phyloP scores from a whole-genome alignment of 176 grass and related monocot species.

The Bonia amplexicaulis region DNA sequence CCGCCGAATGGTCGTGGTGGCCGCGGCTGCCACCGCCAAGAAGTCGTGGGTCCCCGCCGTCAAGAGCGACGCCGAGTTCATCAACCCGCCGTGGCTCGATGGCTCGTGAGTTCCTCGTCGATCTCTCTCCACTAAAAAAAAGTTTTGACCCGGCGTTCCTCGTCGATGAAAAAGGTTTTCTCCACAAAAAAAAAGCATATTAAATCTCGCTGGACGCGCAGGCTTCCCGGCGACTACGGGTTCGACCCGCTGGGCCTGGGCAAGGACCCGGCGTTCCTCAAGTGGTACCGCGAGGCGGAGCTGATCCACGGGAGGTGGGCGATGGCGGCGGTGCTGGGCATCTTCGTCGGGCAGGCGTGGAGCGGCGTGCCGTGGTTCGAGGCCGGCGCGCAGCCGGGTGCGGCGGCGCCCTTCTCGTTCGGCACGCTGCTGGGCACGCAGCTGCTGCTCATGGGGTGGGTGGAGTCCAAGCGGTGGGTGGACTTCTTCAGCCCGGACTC shows the following conservation, averaged over 20 bases:
- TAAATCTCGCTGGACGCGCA: not conserved
- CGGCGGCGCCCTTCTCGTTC: slow-evolving; percentile 92
- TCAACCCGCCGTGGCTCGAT: slow-evolving; percentile 90
- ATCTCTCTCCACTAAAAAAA: too few relatives aligned
- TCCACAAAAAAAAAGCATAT: too few relatives aligned
- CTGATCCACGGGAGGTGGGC: slow-evolving; percentile 98
- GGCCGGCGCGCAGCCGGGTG: slow-evolving; percentile 81
- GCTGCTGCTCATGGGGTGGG: slow-evolving; percentile 97
- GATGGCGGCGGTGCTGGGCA: slow-evolving; percentile 84
- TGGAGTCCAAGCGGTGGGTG: slow-evolving; percentile 96
- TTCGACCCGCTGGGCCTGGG: slow-evolving; percentile 93
- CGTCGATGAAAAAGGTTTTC: too few relatives aligned
- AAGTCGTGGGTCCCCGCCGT: slow-evolving; percentile 89
- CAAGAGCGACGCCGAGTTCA: slow-evolving; percentile 71
- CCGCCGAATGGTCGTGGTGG: not conserved
- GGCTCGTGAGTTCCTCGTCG: slow-evolving; percentile 60
- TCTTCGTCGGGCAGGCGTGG: slow-evolving; percentile 92
- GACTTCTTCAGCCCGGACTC: slow-evolving; percentile 99
- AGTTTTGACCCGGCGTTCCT: too few relatives aligned
- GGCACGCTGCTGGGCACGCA: slow-evolving; percentile 84
- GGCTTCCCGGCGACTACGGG: slow-evolving; percentile 79
- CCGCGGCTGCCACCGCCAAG: slow-evolving; percentile 48
- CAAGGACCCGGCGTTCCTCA: slow-evolving; percentile 95
- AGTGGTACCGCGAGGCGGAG: slow-evolving; percentile 98
- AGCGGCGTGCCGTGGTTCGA: slow-evolving; percentile 96